Base-by-base conservation (phyloP, 805 yeast genomes). In the Candida fluviatilis region DNA sequence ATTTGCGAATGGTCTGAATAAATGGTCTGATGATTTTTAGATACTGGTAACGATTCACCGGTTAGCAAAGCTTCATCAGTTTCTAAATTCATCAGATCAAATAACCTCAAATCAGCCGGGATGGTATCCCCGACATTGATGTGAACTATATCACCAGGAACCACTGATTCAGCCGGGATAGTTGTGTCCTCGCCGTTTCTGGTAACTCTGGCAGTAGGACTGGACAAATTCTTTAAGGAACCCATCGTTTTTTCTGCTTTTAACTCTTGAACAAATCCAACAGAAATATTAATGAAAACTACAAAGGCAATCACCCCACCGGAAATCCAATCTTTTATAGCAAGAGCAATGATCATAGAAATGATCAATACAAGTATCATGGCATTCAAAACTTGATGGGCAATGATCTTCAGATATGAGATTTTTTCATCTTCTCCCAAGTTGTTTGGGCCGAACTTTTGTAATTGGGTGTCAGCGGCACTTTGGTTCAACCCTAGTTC, bases 221-320 rank as follows among this genome's bases (percentile, higher is more conserved):
- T 66, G 18, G 74, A 54, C 39, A 73, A 69, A 18, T 66, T 64
- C 38, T 68, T 60, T 44, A 73, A 57, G 5, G 77, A 74, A 6
- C 75, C 66, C 60, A 73, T 73, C 4, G 78, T 75, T 28, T 68
- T 58, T 46, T 73, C 78, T 8, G 78, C 78, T 34, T 71, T 65
- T 14, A 64, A 54, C 48, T 73, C 78, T 48, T 73, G 78, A 26
- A 71, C 60, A 27, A 72, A 75, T 13, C 78, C 78, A 14, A 73
- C 75, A 7, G 62, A 50, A 24, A 76, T 71, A 42, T 73, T 73
- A 25, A 73, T 56, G 4, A 63, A 52, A 4, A 73, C 65, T 29
- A 73, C 76, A 31, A 63, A 57, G 5, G 64, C 68, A 48, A 73
- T 73, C 11, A 73, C 78, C 8, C 69, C 69, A 26, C 69, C 69